phyloP scores from a whole-genome alignment of 2,329 filamentous ascomycete genomes.

The Plectosphaerella cucumerina region DNA sequence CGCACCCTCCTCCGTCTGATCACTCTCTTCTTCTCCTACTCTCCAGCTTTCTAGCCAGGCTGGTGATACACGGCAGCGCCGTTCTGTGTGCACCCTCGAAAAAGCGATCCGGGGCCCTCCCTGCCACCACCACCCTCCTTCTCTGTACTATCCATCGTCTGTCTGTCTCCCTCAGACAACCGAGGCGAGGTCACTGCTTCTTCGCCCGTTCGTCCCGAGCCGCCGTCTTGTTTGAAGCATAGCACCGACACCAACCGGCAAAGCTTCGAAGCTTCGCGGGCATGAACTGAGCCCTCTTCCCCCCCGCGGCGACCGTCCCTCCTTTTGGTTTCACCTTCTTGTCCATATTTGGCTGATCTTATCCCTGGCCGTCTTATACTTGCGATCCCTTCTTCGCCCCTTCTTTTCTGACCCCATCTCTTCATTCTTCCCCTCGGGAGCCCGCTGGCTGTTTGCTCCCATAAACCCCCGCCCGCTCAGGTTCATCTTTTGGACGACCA shows the following conservation, averaged over 20 bases:
- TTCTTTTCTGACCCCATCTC: not conserved
- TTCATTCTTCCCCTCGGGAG: not conserved
- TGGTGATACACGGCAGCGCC: not conserved
- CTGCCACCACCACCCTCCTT: not conserved
- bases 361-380: not conserved
- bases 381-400: not conserved
- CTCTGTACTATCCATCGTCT: not conserved
- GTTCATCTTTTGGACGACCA: not conserved
- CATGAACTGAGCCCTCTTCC: not conserved
- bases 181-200: not conserved
- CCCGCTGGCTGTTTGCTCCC: not conserved
- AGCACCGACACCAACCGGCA: not conserved
- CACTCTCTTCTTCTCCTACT: not conserved
- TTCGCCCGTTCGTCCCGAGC: not conserved
- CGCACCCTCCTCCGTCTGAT: too few relatives aligned
- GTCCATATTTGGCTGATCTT: not conserved
- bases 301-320: not conserved
- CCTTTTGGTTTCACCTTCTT: constrained; percentile 2
- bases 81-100: too few relatives aligned
- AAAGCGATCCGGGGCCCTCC: too few relatives aligned
- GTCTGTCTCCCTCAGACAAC: not conserved
- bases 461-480: not conserved
- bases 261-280: not conserved
- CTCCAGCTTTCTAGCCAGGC: not conserved
- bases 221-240: not conserved